phyloP scores from a whole-genome alignment of 495 filamentous ascomycete species.

The Massariosphaeria phaeospora region DNA sequence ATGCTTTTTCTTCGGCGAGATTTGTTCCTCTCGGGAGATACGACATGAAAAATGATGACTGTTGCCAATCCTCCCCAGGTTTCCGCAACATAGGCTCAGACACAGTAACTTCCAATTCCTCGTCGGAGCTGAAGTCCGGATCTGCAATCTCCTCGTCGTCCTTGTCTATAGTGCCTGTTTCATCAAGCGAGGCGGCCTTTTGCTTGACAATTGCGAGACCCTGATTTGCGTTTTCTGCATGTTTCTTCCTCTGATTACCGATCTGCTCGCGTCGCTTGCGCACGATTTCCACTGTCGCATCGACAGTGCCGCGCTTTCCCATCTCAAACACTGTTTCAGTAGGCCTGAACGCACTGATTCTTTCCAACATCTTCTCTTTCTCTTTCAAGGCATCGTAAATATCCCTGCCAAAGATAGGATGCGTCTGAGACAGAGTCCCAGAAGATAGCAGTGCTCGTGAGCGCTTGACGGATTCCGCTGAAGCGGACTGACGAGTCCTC shows the following conservation, averaged over 20 bases:
- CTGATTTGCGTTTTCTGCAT: slow-evolving; percentile 16
- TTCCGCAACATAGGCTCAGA: slow-evolving; percentile 48
- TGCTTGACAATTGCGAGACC: slow-evolving; percentile 17
- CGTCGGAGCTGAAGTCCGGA: slow-evolving; percentile 37
- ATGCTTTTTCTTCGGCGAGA: slow-evolving; percentile 79
- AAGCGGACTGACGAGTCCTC: slow-evolving; percentile 82
- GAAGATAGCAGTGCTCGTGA: slow-evolving; percentile 66
- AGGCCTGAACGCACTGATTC: slow-evolving; percentile 79
- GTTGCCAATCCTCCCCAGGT: slow-evolving; percentile 56
- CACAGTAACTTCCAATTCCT: slow-evolving; percentile 79
- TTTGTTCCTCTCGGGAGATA: slow-evolving; percentile 76
- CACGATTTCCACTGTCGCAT: slow-evolving; percentile 76
- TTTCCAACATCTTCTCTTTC: slow-evolving; percentile 76
- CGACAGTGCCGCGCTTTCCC: slow-evolving; percentile 61
- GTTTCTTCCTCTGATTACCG: slow-evolving; percentile 44
- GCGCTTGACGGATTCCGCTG: slow-evolving; percentile 78
- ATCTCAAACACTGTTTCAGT: slow-evolving; percentile 94
- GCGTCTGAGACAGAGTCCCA: slow-evolving; percentile 62
- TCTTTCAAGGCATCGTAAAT: slow-evolving; percentile 59
- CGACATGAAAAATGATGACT: slow-evolving; percentile 90
- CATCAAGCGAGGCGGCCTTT: slow-evolving; percentile 29
- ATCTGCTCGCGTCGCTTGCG: slow-evolving; percentile 61
- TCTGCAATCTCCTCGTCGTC: slow-evolving; percentile 3
- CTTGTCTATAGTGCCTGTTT: slow-evolving; percentile 20
- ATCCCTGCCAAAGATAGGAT: slow-evolving; percentile 70